Conservation (phyloP, 805 yeast genomes). For the Starmerella powellii region DNA sequence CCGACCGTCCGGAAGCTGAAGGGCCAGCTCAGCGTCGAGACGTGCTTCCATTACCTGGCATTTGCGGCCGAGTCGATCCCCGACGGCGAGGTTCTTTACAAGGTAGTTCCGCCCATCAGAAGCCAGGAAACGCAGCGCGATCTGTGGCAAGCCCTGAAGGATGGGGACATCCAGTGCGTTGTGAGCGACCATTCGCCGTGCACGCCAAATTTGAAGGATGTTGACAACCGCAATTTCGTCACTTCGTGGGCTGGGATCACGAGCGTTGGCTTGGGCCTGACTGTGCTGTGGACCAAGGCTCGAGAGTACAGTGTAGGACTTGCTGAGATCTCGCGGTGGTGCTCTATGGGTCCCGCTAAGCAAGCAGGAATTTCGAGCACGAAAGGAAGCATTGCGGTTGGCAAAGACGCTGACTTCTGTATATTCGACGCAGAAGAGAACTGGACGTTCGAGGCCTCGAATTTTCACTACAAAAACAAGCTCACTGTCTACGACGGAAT, state of each 20-base stretch:
- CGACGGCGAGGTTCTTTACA: slow-evolving; percentile 66
- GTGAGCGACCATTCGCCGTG: slow-evolving; percentile 96
- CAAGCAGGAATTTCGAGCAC: slow-evolving; percentile 65
- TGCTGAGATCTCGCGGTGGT: slow-evolving; percentile 64
- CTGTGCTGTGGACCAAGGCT: slow-evolving; percentile 62
- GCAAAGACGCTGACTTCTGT: slow-evolving; percentile 80
- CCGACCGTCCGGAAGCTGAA: slow-evolving; percentile 46
- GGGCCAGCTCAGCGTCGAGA: slow-evolving; percentile 58
- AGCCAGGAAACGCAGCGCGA: slow-evolving; percentile 54
- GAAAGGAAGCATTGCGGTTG: slow-evolving; percentile 63
- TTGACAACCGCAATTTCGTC: slow-evolving; percentile 74
- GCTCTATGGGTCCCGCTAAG: slow-evolving; percentile 67
- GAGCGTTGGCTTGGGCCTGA: slow-evolving; percentile 82
- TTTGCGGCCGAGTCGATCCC: slow-evolving; percentile 68
- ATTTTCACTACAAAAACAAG: slow-evolving; percentile 63
- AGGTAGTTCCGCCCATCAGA: slow-evolving; percentile 93
- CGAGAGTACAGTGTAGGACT: slow-evolving; percentile 38
- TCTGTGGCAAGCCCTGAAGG: slow-evolving; percentile 67
- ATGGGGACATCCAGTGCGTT: slow-evolving; percentile 61
- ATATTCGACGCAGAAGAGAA: slow-evolving; percentile 58
- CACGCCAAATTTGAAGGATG: slow-evolving; percentile 76
- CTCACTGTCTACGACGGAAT: slow-evolving; percentile 76
- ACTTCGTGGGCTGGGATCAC: slow-evolving; percentile 96
- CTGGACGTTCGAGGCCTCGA: slow-evolving; percentile 32
- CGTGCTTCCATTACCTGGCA: slow-evolving; percentile 85